Percentiles rank a stretch among this genome's conserved stretches.
Conservation (phyloP, 768 basidiomycete species). For the Leccinum disarticulatum region DNA sequence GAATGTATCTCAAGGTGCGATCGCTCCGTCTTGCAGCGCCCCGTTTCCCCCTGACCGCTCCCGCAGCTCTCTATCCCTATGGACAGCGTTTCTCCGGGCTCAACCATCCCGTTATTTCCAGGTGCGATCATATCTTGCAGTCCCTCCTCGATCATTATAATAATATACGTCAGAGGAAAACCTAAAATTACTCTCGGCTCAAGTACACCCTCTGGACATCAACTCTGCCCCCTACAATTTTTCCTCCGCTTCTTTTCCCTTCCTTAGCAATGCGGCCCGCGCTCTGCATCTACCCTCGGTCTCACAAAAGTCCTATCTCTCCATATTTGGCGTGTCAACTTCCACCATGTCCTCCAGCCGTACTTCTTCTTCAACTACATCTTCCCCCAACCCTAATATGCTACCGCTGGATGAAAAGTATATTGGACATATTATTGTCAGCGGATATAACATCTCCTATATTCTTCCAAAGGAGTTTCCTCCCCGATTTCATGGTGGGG, state of each 20-base stretch:
- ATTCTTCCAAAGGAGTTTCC: slow-evolving; percentile 69
- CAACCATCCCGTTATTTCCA: slow-evolving; percentile 69
- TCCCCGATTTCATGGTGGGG: slow-evolving; percentile 29
- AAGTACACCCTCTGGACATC: slow-evolving; percentile 74
- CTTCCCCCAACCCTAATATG: slow-evolving; percentile 24
- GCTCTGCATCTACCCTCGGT: slow-evolving; percentile 66
- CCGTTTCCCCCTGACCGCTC: slow-evolving; percentile 4
- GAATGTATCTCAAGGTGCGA: slow-evolving; percentile 74
- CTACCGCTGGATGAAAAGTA: slow-evolving; percentile 64
- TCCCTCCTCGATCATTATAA: background rate
- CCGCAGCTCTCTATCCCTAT: slow-evolving; percentile 63
- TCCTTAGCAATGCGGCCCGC: slow-evolving; percentile 66
- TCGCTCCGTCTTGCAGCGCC: background rate
- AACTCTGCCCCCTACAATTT: slow-evolving; percentile 76
- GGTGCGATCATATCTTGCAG: slow-evolving; percentile 40
- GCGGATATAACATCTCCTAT: slow-evolving; percentile 73
- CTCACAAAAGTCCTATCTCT: slow-evolving; percentile 57
- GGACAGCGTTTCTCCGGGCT: slow-evolving; percentile 64
- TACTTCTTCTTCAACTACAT: slow-evolving; percentile 38
- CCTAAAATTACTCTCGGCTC: slow-evolving; percentile 67
- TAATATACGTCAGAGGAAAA: slow-evolving; percentile 60
- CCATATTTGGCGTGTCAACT: slow-evolving; percentile 49
- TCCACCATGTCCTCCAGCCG: slow-evolving; percentile 34
- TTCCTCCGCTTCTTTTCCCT: slow-evolving; percentile 58
- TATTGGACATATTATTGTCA: slow-evolving; percentile 74